Base-by-base conservation (phyloP, 1,139 yeast species). In the Hemisphaericaspora lyxosophila region DNA sequence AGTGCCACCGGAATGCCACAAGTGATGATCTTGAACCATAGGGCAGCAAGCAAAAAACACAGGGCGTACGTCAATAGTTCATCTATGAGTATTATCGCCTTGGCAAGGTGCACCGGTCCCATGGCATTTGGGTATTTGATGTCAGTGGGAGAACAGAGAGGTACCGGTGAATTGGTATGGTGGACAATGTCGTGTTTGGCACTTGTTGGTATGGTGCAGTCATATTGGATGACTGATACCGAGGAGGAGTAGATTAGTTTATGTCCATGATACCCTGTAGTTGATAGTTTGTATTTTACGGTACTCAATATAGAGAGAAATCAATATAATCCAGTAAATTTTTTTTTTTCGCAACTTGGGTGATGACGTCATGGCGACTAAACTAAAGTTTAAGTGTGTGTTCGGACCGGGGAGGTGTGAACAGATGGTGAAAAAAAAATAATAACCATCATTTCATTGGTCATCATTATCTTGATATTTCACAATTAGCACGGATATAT, bases 11-110 rank as follows among this genome's bases (percentile, higher is more conserved):
- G 62, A 65, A 73, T 13, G 64, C 80, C 8, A 66, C 70, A 11
- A 63, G 74, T 13, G 57, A 66, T 41, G 70, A 73, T 50, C 60
- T 75, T 33, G 74, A 75, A 90, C 53, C 97, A 89, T 51, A 70
- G 75, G 16, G 98, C 98, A 0, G 78, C 92, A n/a, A 73, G 70
- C 7, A 95, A 88, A 50, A 90, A 92, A 67, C 77, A 77, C 46
- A 70, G 95, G 33, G 85, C 92, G 3, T 97, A 92, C 57, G 92
- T 85, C 50, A 90, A 89, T 52, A 76, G 78, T 19, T 57, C 70
- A 6, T 62, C 77, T 2, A 59, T 75, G 50, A 68, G 76, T 40
- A 63, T 73, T 31, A 62, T 73, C 12, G 71, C 85, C 1, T 57
- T 73, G 26, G 81, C 84, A 0, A 57, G 85, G 43, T 80, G 77